phyloP scores from a whole-genome alignment of 805 yeast species.

The Kuraishia borneana region DNA sequence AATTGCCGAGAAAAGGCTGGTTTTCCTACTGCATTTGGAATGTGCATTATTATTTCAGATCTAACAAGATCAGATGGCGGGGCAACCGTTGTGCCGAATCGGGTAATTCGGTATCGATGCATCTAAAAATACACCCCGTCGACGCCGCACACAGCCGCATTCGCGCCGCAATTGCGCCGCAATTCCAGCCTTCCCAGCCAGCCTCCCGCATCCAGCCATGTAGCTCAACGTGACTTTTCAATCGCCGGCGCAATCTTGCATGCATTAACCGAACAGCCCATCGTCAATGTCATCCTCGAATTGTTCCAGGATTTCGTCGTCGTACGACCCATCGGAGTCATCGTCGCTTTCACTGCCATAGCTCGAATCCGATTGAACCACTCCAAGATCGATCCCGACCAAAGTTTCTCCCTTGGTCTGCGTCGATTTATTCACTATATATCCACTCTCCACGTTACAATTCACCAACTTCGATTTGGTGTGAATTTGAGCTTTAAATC shows the following conservation, averaged over 20 bases:
- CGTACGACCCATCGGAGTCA: constrained; percentile 5
- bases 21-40: no score
- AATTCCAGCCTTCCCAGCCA: no score
- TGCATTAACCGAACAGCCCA: constrained; percentile 10
- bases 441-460: constrained; percentile 80
- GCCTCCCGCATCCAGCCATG: no score
- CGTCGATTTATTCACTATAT: constrained; percentile 47
- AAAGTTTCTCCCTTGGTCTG: constrained; percentile 28
- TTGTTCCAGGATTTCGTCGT: constrained; percentile 16
- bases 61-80: no score
- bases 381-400: constrained; percentile 20
- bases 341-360: constrained; percentile 6
- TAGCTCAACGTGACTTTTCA: not conserved
- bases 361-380: constrained; percentile 11
- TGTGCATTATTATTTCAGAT: no score
- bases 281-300: constrained; percentile 30
- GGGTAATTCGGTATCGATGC: no score
- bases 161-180: no score
- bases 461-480: constrained; percentile 56
- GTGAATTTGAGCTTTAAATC: constrained; percentile 53
- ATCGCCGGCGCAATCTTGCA: not conserved
- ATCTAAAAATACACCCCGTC: no score
- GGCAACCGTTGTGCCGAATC: no score
- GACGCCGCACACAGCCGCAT: no score
- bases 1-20: no score